phyloP scores from a whole-genome alignment of 495 filamentous ascomycete species.

The Penicillium cinerascens region DNA sequence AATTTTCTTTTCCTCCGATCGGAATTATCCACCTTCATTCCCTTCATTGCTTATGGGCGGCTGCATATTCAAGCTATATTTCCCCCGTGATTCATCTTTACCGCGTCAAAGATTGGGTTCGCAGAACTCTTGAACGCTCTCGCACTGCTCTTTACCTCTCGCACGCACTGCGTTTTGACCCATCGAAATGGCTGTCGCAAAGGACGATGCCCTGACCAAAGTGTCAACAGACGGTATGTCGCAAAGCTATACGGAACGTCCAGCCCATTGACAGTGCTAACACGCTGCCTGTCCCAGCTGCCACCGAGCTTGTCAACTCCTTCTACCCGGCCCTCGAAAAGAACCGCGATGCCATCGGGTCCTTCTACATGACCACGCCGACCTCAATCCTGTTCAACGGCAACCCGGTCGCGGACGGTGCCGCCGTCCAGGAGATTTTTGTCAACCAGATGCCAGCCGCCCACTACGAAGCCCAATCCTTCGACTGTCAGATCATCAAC shows the following conservation, averaged over 20 bases:
- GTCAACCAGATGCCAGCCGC: conserved; percentile 57
- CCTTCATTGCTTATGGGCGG: neutral
- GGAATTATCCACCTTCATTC: neutral
- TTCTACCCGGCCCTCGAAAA: conserved; percentile 55
- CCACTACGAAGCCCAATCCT: conserved; percentile 61
- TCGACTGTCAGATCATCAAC: conserved; percentile 74
- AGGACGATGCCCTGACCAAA: conserved; percentile 42
- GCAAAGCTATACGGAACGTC: neutral
- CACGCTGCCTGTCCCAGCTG: conserved; percentile 26
- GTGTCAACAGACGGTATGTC: conserved; percentile 49
- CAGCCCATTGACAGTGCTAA: conserved; percentile 2
- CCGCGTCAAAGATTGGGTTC: neutral
- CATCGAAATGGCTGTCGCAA: conserved; percentile 36
- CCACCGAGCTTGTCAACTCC: conserved; percentile 49
- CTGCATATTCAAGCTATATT: neutral
- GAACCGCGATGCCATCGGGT: conserved; percentile 48
- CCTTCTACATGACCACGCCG: conserved; percentile 53
- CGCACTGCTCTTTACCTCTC: neutral
- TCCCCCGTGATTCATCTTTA: neutral
- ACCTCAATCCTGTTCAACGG: conserved; percentile 65
- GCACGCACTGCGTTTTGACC: neutral
- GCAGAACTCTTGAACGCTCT: neutral
- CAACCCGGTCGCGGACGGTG: conserved; percentile 52
- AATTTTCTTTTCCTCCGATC: conserved; percentile 21
- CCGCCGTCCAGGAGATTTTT: conserved; percentile 58